Evolutionary conservation across 108 stramenopile genomes (phyloP).

Genomic region (Bacterosira constricta): DNA sequence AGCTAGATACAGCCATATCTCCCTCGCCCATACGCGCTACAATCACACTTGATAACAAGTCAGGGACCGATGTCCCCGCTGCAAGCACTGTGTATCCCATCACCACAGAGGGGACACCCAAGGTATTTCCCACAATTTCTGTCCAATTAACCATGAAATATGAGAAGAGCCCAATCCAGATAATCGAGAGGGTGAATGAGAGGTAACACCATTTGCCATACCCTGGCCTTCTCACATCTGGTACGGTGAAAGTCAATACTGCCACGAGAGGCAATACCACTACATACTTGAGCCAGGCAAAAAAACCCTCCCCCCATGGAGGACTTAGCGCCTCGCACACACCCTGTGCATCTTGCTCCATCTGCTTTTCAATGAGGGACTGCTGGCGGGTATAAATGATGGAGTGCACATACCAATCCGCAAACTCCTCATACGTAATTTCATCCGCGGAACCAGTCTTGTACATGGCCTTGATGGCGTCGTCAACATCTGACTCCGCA

Average conservation of each 20-base stretch:
- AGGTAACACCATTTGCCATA: conserved; percentile 76
- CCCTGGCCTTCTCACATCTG: conserved; percentile 77
- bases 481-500: conserved; percentile 63
- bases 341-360: conserved; percentile 55
- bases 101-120: conserved; percentile 72
- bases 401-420: conserved; percentile 69
- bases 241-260: conserved; percentile 70
- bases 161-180: conserved; percentile 85
- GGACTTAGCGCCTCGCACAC: conserved; percentile 61
- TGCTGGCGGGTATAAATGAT: conserved; percentile 66
- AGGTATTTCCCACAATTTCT: conserved; percentile 78
- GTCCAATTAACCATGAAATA: conserved; percentile 89
- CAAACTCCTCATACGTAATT: conserved; percentile 77
- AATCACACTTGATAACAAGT: conserved; percentile 82
- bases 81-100: conserved; percentile 88
- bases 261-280: conserved; percentile 70
- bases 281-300: conserved; percentile 57
- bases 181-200: conserved; percentile 79
- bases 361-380: conserved; percentile 61
- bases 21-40: conserved; percentile 84
- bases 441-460: conserved; percentile 62
- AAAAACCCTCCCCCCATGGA: conserved; percentile 41
- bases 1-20: conserved; percentile 87
- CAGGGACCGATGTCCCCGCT: conserved; percentile 87
- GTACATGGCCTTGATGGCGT: conserved; percentile 67